A percentile compares a stretch with the other conserved stretches of the same genome.
Conservation (phyloP, 345 rosid genomes). For the Rubroshorea leprosula region DNA sequence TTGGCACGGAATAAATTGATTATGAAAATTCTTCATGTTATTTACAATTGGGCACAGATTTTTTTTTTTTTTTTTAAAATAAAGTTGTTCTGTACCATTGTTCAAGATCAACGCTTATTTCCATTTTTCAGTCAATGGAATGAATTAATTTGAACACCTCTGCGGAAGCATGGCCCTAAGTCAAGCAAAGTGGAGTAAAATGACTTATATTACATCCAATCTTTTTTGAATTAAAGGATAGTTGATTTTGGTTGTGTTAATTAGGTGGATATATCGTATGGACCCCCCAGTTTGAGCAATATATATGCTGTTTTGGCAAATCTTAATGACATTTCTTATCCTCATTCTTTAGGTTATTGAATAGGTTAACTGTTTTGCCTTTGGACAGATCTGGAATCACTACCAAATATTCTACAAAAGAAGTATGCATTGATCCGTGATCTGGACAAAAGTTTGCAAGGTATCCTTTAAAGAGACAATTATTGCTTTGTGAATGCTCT, state of each 20-base stretch:
- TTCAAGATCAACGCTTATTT: not conserved
- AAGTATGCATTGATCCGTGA: constrained; percentile 78
- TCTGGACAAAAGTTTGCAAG: constrained; percentile 89
- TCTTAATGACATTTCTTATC: not conserved
- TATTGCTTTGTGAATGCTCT: not conserved
- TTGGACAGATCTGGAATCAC: constrained; percentile 65
- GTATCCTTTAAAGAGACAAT: constrained; percentile 25
- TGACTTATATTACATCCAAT: not conserved
- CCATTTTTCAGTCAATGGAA: not conserved
- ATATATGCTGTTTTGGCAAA: not conserved
- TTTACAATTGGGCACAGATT: not conserved
- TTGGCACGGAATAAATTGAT: not conserved
- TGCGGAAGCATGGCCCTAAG: not conserved
- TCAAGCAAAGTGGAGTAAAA: not conserved
- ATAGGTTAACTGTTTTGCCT: not conserved
- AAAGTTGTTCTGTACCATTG: not conserved
- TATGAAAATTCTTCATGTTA: not conserved
- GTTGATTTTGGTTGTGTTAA: not conserved
- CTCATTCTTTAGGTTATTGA: not conserved
- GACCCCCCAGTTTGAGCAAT: not conserved
- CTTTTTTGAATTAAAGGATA: not conserved
- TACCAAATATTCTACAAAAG: constrained; percentile 80
- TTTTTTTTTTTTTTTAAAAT: too few species aligned
- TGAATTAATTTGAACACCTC: not conserved
- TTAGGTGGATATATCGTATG: not conserved